Evolutionary conservation across 352 stramenopile species (phyloP).

Genomic region (Phytophthora boehmeriae): DNA sequence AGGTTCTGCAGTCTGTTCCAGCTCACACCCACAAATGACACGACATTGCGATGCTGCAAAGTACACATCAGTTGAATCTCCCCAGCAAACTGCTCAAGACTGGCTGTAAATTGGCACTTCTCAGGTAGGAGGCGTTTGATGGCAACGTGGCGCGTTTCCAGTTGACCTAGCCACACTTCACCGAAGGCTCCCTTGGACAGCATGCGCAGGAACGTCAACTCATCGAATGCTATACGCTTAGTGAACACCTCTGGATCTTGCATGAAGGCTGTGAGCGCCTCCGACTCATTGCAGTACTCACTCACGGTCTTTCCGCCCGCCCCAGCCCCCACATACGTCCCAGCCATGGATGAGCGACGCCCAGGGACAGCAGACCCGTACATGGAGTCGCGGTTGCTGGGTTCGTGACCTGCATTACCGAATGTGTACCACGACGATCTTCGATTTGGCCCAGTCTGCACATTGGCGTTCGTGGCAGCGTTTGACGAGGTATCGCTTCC

Average conservation of each 20-base stretch:
- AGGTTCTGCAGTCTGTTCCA: conserved; percentile 71
- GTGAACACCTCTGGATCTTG: conserved; percentile 53
- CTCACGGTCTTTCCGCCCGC: conserved; percentile 50
- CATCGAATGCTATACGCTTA: conserved; percentile 64
- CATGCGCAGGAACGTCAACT: conserved; percentile 68
- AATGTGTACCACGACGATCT: conserved; percentile 42
- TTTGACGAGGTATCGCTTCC: conserved; percentile 26
- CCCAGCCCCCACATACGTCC: conserved; percentile 28
- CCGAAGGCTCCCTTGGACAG: conserved; percentile 75
- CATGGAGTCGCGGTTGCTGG: conserved; percentile 20
- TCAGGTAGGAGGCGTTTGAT: conserved; percentile 76
- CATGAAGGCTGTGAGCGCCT: conserved; percentile 55
- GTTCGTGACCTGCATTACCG: conserved; percentile 15
- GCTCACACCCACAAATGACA: conserved; percentile 74
- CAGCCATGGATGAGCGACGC: conserved; percentile 35
- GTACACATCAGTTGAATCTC: conserved; percentile 79
- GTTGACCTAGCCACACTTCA: conserved; percentile 73
- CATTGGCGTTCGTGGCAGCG: conserved; percentile 27
- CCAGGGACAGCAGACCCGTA: conserved; percentile 16
- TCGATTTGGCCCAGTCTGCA: conserved; percentile 22
- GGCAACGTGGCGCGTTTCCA: conserved; percentile 71
- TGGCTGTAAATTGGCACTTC: conserved; percentile 53
- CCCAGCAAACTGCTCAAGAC: conserved; percentile 68
- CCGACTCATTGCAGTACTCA: conserved; percentile 69
- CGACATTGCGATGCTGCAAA: conserved; percentile 79